Percentiles rank a stretch among this genome's conserved stretches.
phyloP scores from a whole-genome alignment of 495 filamentous ascomycete genomes.

The Copromyces sp. region DNA sequence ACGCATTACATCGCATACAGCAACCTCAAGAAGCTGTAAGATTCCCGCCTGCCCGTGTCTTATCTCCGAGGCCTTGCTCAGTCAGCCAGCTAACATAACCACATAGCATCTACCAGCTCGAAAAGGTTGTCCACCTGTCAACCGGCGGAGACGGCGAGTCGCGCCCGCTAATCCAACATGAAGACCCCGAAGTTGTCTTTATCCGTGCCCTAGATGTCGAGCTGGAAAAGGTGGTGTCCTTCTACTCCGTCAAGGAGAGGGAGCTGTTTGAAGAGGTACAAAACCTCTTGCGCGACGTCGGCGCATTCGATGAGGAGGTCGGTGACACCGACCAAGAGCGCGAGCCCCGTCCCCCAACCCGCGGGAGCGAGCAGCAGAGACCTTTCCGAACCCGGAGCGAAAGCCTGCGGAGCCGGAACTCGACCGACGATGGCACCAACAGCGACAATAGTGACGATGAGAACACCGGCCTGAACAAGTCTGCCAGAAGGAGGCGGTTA shows the following conservation, averaged over 20 bases:
- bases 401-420: conserved; percentile 32
- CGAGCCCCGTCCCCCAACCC: conserved; percentile 23
- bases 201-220: conserved; percentile 73
- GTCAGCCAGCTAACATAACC: neutral
- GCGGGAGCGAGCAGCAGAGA: conserved; percentile 7
- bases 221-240: conserved; percentile 84
- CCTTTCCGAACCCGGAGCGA: conserved; percentile 16
- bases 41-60: neutral
- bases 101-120: conserved; percentile 82
- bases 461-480: conserved; percentile 40
- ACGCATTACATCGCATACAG: conserved; percentile 95
- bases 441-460: conserved; percentile 65
- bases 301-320: conserved; percentile 54
- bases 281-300: conserved; percentile 65
- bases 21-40: conserved; percentile 96
- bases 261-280: conserved; percentile 76
- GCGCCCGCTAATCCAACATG: conserved; percentile 63
- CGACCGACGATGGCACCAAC: conserved; percentile 40
- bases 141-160: conserved; percentile 60
- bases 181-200: conserved; percentile 72
- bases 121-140: conserved; percentile 59
- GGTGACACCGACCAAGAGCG: conserved; percentile 45
- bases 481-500: conserved; percentile 18
- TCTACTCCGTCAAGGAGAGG: conserved; percentile 77
- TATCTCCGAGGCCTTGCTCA: neutral